Evolutionary conservation across 345 rosid genomes (phyloP), one percentile per base, ranked within the genome.

Genomic region (Eucalyptus dawsonii): DNA sequence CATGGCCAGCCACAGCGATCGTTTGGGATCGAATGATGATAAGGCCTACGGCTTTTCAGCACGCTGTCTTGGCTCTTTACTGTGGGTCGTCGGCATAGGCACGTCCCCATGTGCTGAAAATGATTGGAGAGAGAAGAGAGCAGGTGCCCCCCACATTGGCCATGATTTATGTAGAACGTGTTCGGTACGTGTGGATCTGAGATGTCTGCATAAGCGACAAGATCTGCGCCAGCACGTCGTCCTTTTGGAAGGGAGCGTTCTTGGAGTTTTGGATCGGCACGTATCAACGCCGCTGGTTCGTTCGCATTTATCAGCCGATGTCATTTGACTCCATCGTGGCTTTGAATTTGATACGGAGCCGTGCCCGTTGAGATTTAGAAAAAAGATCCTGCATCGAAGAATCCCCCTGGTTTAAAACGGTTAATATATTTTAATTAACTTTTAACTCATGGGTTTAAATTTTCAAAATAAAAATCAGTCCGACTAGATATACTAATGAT

Each of bases 401-500:
- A 8, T 53, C 0, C 56, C 58, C 29, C 6, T 24, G 1, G 1
- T 56, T 56, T 56, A 2, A 24, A 56, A 56, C 6, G 29, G 13
- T 24, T 56, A 22, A 2, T 4, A 56, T 24, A 56, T 9, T 0
- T 56, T 21, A 4, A 24, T 22, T 56, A 56, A 22, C 4, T 54
- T 22, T 54, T 54, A 54, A 22, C 12, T 8, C 11, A 2, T 54
- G 11, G 0, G 0, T 8, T 8, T 8, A 54, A 54, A 54, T 54
- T 54, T 54, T 54, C 11, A 19, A 56, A 56, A 56, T 0, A 24
- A 56, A 56, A 24, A 1, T 22, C 3, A 56, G 0, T 10, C 3
- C 1, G 0, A 56, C 1, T 4, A 0, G 1, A 24, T 24, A 9
- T 56, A 24, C 0, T 2, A 24, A 56, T 0, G 0, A 0, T 0